Base-by-base conservation (phyloP, 2,329 filamentous ascomycete genomes). In the Lachnum nothofagi region DNA sequence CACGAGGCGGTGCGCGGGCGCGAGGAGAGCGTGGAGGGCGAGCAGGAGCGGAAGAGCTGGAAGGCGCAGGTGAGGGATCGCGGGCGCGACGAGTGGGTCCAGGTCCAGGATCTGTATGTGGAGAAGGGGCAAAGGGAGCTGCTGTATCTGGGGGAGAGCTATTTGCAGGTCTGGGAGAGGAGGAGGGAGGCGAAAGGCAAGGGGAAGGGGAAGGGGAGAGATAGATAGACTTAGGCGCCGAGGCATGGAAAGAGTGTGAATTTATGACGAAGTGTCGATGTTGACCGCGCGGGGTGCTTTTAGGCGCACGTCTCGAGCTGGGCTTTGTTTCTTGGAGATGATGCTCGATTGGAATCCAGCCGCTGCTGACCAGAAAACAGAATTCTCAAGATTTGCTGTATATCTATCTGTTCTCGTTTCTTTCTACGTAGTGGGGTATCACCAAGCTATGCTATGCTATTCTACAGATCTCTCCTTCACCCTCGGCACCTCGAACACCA, bases 101-200 rank as follows among this genome's bases (percentile, higher is more conserved):
- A 94, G 50, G 85, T 91, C 48, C 93, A 98, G 72, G 93, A 98
- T 71, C 67, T 98, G 58, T 96, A 86, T 65, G 91, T 98, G 5
- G 88, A 96, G 65, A 84, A 85, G 68, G 86, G 93, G 17, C 86
- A 91, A 68, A 87, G 81, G 55, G 91, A 98, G 73, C 78, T 95
- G 60, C 67, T 98, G 57, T 95, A 95, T 63, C 85, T 94, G 0
- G 89, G 91, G 44, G 93, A 98, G 76, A 87, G 87, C 48, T 97
- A 97, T 73, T 70, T 97, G 50, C 94, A 97, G 79, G 82, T 98
- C 38, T 97, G 93, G 93, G 93, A 97, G 73, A 77, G 86, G 67
- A 80, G 90, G 68, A 84, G 79, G 64, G 74, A 72, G 53, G 43
- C 45, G 22, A 62, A 58, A 51, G 51, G 51, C 37, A 58, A 59